phyloP scores from a whole-genome alignment of 306 rosid species.

The Sicyos edulis region DNA sequence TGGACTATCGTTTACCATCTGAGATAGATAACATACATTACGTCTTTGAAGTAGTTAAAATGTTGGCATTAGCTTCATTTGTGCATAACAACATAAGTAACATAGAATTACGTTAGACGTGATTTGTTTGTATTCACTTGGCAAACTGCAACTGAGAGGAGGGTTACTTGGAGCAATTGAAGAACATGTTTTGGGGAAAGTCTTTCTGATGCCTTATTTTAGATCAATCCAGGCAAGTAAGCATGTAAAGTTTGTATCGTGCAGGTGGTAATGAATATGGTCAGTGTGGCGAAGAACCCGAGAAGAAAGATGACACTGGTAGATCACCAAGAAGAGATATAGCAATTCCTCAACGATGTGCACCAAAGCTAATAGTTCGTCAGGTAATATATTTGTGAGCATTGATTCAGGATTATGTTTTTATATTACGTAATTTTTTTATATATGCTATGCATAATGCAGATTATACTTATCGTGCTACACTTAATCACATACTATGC shows the following conservation, averaged over 20 bases:
- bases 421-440: background rate
- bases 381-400: slow-evolving; percentile 39
- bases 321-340: slow-evolving; percentile 83
- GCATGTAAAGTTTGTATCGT: slow-evolving; percentile 20
- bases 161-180: background rate
- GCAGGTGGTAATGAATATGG: slow-evolving; percentile 98
- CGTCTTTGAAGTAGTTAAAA: background rate
- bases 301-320: slow-evolving; percentile 76
- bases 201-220: background rate
- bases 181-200: background rate
- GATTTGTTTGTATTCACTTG: background rate
- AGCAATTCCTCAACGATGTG: slow-evolving; percentile 89
- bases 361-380: slow-evolving; percentile 72
- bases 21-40: background rate
- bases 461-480: background rate
- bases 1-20: background rate
- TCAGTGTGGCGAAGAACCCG: slow-evolving; percentile 97
- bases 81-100: background rate
- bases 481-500: background rate
- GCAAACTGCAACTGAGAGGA: slow-evolving; percentile 3
- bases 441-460: background rate
- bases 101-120: background rate
- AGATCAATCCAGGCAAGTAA: slow-evolving; percentile 22
- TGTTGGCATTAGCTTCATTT: background rate
- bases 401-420: background rate